These are phyloP conservation scores for Rhododendron ovatum DNA, from an alignment of 148 eudicot species.

Conservation along the genomic window DNA sequence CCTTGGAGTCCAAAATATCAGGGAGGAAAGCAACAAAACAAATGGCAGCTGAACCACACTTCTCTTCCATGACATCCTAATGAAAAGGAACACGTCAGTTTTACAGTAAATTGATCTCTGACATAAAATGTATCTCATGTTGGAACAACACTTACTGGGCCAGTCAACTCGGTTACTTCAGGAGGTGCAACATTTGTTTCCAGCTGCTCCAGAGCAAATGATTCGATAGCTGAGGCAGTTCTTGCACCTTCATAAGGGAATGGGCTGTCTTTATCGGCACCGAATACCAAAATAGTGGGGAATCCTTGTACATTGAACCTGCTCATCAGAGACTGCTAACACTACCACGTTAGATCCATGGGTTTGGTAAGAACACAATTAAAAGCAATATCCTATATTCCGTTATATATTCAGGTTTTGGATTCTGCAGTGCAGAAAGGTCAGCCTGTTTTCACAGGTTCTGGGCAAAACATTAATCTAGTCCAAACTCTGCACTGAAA, in stretches of 20 bases:
- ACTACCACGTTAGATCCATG: slow-evolving; percentile 19
- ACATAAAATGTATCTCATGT: not conserved
- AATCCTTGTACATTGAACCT: slow-evolving; percentile 87
- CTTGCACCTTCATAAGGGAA: slow-evolving; percentile 80
- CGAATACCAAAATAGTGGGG: slow-evolving; percentile 87
- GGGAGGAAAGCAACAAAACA: slow-evolving; percentile 95
- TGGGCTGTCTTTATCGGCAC: slow-evolving; percentile 92
- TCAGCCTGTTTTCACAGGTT: not conserved
- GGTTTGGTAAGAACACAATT: not conserved
- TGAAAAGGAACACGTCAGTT: not conserved
- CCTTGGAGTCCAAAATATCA: slow-evolving; percentile 88
- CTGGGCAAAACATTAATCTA: not conserved
- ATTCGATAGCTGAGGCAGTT: slow-evolving; percentile 82
- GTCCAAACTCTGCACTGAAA: not conserved
- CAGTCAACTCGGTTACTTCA: slow-evolving; percentile 77
- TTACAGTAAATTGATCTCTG: not conserved
- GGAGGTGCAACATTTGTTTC: slow-evolving; percentile 83
- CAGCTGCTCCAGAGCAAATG: slow-evolving; percentile 78
- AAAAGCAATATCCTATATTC: not conserved
- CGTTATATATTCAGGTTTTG: not conserved
- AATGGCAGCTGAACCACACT: slow-evolving; percentile 91
- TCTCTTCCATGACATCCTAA: slow-evolving; percentile 90
- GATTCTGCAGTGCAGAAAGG: not conserved
- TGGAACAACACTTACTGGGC: slow-evolving; percentile 45
- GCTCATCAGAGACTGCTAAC: slow-evolving; percentile 81